Evolutionary conservation across 257 asterid genomes (phyloP), one percentile per base, ranked within the genome.

Genomic region (Parsonsia alboflavescens): DNA sequence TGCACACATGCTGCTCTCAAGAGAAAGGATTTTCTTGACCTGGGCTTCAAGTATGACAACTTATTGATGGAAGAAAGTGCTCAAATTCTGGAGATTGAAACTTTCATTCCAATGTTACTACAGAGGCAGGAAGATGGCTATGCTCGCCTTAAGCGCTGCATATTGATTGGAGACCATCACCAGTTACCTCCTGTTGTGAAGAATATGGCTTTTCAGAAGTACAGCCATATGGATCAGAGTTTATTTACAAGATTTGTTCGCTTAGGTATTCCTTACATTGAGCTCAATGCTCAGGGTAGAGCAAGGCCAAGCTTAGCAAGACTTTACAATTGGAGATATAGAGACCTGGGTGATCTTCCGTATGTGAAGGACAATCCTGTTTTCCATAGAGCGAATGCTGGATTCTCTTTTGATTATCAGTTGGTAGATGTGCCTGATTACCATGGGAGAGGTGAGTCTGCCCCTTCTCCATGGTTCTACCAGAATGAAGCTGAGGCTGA

Each of bases 401-500:
- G 99, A 79, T 92, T 95, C 75, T 82, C 89, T 56, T 95, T 79
- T 78, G 99, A 95, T 66, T 95, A 90, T 82, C 99, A 90, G 89
- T 84, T 95, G 84, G 87, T 95, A 16, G 93, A 95, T 77, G 98
- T 95, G 80, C 91, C 96, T 10, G 98, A 92, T 82, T 92, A 90
- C 85, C 92, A 79, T 73, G 98, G 96, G 80, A 90, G 83, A 87
- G 99, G 99, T 59, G 99, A 95, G 83, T 80, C 83, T 80, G 99
- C 99, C 52, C 99, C 99, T 74, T 95, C 99, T 57, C 99, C 99
- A 22, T 95, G 99, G 99, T 95, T 95, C 75, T 95, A 95, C 80
- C 99, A 95, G 78, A 95, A 95, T 82, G 99, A 95, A 87, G 99
- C 98, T 73, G 99, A 95, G 81, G 99, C 99, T n/a, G 99, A 95